A percentile compares a stretch with the other conserved stretches of the same genome.
These are phyloP conservation scores for Hypoxylon sp. DNA, from an alignment of 2,329 filamentous ascomycete genomes.

Conservation along the genomic window DNA sequence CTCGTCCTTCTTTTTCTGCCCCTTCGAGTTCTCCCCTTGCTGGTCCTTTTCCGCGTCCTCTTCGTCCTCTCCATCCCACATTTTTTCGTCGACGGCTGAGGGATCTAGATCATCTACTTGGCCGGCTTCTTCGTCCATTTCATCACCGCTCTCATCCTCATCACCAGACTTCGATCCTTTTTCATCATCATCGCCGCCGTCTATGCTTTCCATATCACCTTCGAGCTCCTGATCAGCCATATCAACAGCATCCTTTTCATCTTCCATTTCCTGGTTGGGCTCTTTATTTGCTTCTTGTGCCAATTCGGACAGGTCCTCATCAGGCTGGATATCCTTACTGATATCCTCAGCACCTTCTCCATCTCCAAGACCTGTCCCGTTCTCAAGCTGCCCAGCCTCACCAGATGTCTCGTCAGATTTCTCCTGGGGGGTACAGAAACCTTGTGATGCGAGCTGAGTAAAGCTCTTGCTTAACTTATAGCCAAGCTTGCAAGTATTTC, in stretches of 20 bases:
- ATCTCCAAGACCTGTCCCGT: conserved; percentile 93
- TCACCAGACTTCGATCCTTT: conserved; percentile 74
- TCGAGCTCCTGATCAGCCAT: conserved; percentile 94
- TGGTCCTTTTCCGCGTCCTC: conserved; percentile 88
- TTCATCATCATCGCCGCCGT: conserved; percentile 73
- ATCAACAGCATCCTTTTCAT: conserved; percentile 88
- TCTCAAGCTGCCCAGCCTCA: conserved; percentile 85
- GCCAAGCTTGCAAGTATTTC: conserved; percentile 79
- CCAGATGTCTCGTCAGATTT: conserved; percentile 79
- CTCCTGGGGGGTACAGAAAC: conserved; percentile 92
- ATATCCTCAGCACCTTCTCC: conserved; percentile 97
- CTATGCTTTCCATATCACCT: conserved; percentile 80
- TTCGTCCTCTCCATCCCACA: conserved; percentile 93
- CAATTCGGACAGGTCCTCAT: conserved; percentile 92
- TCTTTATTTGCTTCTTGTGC: conserved; percentile 85
- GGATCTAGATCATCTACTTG: conserved; percentile 93
- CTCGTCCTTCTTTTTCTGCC: conserved; percentile 76
- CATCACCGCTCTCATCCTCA: conserved; percentile 76
- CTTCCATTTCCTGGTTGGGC: conserved; percentile 77
- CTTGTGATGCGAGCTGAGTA: conserved; percentile 82
- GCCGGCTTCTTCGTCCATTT: conserved; percentile 90
- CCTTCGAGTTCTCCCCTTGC: conserved; percentile 79
- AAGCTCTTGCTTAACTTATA: conserved; percentile 84
- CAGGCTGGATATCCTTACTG: conserved; percentile 94
- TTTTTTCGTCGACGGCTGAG: conserved; percentile 94